Conservation (phyloP, 768 basidiomycete genomes). For the Coprinellus micaceus region DNA sequence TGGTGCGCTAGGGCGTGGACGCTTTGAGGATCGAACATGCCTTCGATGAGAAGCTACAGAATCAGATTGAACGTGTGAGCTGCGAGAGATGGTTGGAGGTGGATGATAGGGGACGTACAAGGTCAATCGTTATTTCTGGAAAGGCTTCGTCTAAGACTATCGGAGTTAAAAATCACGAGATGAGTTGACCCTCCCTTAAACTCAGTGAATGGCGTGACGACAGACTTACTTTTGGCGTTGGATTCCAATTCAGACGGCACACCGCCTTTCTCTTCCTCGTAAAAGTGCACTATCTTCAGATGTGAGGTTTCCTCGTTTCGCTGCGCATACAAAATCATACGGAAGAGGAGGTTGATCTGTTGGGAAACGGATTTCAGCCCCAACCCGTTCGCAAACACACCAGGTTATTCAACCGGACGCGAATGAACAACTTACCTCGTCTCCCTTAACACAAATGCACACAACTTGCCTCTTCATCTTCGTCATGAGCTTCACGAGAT, state of each 20-base stretch:
- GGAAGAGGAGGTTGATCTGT: constrained; percentile 64
- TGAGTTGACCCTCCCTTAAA: no score
- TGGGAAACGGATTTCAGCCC: not conserved
- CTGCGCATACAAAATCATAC: constrained; percentile 62
- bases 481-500: constrained; percentile 42
- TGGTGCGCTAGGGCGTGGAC: constrained; percentile 48
- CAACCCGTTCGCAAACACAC: not conserved
- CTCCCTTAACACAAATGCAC: constrained; percentile 58
- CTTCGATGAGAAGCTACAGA: constrained; percentile 42
- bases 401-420: not conserved
- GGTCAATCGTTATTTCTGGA: constrained; percentile 60
- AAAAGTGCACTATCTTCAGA: constrained; percentile 67
- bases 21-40: constrained; percentile 39
- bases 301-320: constrained; percentile 68
- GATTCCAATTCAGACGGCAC: constrained; percentile 68
- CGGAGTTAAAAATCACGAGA: no score
- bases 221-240: constrained; percentile 54
- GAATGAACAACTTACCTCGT: constrained; percentile 46
- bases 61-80: not conserved
- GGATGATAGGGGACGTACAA: constrained; percentile 34
- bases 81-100: not conserved
- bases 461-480: constrained; percentile 50
- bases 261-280: constrained; percentile 45
- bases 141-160: constrained; percentile 60
- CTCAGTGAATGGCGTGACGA: not conserved